Conservation (phyloP, 495 filamentous ascomycete species). For the Aspergillus leporis region DNA sequence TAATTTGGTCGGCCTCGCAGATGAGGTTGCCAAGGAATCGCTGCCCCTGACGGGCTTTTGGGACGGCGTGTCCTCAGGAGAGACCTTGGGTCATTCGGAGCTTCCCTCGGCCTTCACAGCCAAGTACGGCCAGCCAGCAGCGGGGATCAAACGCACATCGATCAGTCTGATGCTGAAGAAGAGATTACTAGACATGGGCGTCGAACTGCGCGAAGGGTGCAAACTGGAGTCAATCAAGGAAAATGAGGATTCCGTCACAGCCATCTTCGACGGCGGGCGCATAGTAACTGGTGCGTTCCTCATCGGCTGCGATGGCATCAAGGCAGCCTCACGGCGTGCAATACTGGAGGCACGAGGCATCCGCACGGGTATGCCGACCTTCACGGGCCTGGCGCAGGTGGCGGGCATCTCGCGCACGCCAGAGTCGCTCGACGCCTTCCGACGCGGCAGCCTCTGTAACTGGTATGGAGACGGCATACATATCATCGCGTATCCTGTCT, state of each 20-base stretch:
- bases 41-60: background rate
- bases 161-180: conserved; percentile 16
- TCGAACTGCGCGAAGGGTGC: conserved; percentile 19
- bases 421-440: background rate
- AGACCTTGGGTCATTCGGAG: conserved; percentile 4
- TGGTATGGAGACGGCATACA: conserved; percentile 24
- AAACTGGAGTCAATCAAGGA: conserved; percentile 15
- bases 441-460: conserved; percentile 13
- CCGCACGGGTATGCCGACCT: background rate
- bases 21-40: background rate
- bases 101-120: conserved; percentile 10
- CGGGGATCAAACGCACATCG: conserved; percentile 13
- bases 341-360: conserved; percentile 9
- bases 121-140: conserved; percentile 13
- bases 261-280: conserved; percentile 12
- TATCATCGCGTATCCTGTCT: conserved; percentile 24
- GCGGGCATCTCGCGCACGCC: conserved; percentile 20
- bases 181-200: conserved; percentile 1
- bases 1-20: background rate
- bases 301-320: conserved; percentile 27
- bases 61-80: background rate
- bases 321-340: conserved; percentile 12
- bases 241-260: conserved; percentile 14
- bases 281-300: conserved; percentile 20
- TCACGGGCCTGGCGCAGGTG: conserved; percentile 6